Conservation (phyloP, 2,329 filamentous ascomycete species). For the Stachybotrys chartarum region DNA sequence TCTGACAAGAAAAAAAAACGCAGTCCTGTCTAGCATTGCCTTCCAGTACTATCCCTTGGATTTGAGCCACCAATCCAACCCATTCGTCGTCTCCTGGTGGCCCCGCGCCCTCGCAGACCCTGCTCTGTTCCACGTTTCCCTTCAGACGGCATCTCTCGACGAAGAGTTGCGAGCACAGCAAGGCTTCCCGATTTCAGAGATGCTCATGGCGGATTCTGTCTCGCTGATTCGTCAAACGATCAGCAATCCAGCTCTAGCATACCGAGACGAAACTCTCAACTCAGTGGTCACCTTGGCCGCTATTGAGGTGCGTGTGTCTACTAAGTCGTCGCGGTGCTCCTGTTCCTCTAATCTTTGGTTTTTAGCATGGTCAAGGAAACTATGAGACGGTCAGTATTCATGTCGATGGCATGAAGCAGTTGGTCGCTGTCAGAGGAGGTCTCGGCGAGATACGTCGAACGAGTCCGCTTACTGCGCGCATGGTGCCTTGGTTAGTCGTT, state of each 20-base stretch:
- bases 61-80: conserved; percentile 42
- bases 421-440: conserved; percentile 43
- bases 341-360: too few relatives aligned
- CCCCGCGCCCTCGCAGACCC: conserved; percentile 48
- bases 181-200: conserved; percentile 45
- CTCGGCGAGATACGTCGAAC: conserved; percentile 38
- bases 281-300: conserved; percentile 50
- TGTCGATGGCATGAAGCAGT: conserved; percentile 39
- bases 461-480: conserved; percentile 46
- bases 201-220: conserved; percentile 51
- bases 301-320: conserved; percentile 40
- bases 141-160: conserved; percentile 51
- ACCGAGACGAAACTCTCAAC: conserved; percentile 49
- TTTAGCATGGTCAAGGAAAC: conserved; percentile 47
- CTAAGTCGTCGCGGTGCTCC: too few relatives aligned
- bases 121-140: conserved; percentile 50
- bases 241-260: conserved; percentile 33
- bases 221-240: conserved; percentile 43
- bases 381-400: conserved; percentile 35
- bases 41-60: conserved; percentile 56
- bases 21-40: conserved; percentile 49
- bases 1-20: conserved; percentile 3
- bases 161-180: conserved; percentile 43
- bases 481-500: conserved; percentile 42
- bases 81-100: conserved; percentile 54